Evolutionary conservation across 129 eudicot species (phyloP).

Genomic region (Pittosporum tobira): DNA sequence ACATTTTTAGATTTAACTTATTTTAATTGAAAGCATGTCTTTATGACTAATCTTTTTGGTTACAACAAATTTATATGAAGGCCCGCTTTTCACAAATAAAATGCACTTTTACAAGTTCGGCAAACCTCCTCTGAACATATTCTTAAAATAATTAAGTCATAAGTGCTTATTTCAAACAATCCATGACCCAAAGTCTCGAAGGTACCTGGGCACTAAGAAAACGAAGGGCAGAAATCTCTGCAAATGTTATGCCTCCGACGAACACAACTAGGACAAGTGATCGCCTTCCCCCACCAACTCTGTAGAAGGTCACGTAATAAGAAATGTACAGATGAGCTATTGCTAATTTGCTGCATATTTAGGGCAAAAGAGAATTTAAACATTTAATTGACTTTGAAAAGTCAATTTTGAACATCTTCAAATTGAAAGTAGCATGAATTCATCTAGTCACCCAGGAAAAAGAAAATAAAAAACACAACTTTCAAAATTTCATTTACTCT

Average conservation of each 20-base stretch:
- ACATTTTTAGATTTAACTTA: neutral
- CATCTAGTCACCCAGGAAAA: neutral
- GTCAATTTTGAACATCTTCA: too few species aligned
- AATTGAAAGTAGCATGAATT: neutral
- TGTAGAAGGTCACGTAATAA: slow-evolving; percentile 18
- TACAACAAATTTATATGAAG: neutral
- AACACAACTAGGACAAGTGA: slow-evolving; percentile 85
- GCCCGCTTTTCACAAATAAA: neutral
- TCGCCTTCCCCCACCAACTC: slow-evolving; percentile 72
- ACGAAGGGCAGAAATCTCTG: slow-evolving; percentile 97
- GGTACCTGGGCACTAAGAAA: slow-evolving; percentile 86
- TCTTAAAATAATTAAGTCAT: neutral
- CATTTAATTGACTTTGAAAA: too few species aligned
- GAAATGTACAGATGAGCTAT: neutral
- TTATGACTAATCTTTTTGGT: too few species aligned
- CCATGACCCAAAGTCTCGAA: neutral
- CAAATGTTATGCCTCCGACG: slow-evolving; percentile 92
- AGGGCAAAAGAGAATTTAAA: too few species aligned
- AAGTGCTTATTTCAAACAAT: neutral
- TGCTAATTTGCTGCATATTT: too few species aligned
- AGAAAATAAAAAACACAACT: too few species aligned
- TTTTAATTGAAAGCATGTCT: too few species aligned
- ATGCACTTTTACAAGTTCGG: too few species aligned
- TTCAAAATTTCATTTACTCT: too few species aligned
- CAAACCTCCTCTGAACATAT: too few species aligned